Base-by-base conservation (phyloP, 108 stramenopile genomes). In the Nannochloropsis gaditana region DNA sequence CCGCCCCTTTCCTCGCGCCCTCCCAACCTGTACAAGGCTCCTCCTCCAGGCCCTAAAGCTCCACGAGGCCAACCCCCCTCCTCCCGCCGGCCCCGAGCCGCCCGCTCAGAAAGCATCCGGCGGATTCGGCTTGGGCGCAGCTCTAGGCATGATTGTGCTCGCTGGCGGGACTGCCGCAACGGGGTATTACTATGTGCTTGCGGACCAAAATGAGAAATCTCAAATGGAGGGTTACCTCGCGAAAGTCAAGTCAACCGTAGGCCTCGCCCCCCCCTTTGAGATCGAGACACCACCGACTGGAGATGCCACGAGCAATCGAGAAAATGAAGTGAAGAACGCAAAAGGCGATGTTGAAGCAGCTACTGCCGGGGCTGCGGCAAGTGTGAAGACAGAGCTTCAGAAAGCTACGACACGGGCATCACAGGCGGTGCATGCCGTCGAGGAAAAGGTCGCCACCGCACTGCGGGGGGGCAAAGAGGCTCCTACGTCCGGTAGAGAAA, bases 111-210 rank as follows among this genome's bases (percentile, higher is more conserved):
- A 73, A 73, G 19, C 59, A 6, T 73, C 59, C 19, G 59, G 59
- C 59, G 59, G 59, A 15, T 73, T 73, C 15, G 59, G 59, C n/a
- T n/a, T 73, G 2, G 59, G 59, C 59, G n/a, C 59, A 15, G 59
- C 59, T 15, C 15, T 73, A 0, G 59, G 59, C 19, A 73, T 73
- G 59, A n/a, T 73, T 15, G 8, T 73, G 19, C n/a, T 73, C 19
- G 59, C 59, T n/a, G 59, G 59, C 59, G 59, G 59, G 59, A 73
- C 59, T 4, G 59, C 59, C 59, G 59, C n/a, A n/a, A 73, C 59
- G n/a, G 59, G 59, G 59, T 73, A 73, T 73, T 73, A 73, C 59
- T 73, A 73, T 2, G 59, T 73, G 59, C 59, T 73, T 15, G 59
- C 59, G 19, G 59, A 73, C 59, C 19, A 73, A n/a, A 73, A 73